A percentile compares a stretch with the other conserved stretches of the same genome.
These are phyloP conservation scores for Pestalotiopsis sp. DNA, from an alignment of 2,329 filamentous ascomycete genomes.

Conservation along the genomic window DNA sequence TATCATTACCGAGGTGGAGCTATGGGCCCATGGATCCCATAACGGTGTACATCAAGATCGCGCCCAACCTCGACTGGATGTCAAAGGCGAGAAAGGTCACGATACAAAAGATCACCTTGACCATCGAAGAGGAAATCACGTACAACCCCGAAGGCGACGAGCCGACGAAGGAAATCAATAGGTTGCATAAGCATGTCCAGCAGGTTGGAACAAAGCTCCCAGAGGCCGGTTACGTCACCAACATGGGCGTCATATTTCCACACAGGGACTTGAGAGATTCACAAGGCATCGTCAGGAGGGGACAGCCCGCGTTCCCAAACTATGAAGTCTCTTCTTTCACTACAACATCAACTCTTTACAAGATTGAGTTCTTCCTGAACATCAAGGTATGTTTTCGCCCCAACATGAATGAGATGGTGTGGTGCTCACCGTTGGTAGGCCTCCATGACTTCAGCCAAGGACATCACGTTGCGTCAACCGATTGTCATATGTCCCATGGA, in stretches of 20 bases:
- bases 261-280: constrained; percentile 83
- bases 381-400: constrained; percentile 72
- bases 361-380: constrained; percentile 94
- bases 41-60: constrained; percentile 91
- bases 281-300: constrained; percentile 83
- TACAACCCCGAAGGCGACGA: constrained; percentile 98
- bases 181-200: constrained; percentile 81
- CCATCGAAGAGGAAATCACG: constrained; percentile 97
- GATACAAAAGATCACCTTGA: constrained; percentile 90
- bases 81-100: constrained; percentile 88
- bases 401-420: background rate
- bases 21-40: constrained; percentile 95
- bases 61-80: constrained; percentile 89
- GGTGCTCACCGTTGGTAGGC: constrained; percentile 56
- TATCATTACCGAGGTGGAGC: constrained; percentile 92
- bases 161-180: constrained; percentile 85
- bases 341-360: constrained; percentile 90
- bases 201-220: constrained; percentile 81
- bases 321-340: constrained; percentile 91
- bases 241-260: constrained; percentile 87
- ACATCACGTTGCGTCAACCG: constrained; percentile 85
- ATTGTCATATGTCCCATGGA: constrained; percentile 97
- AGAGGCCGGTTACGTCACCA: constrained; percentile 89
- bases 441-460: constrained; percentile 80
- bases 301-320: constrained; percentile 83